Base-by-base conservation (phyloP, 1,284 basidiomycete genomes). In the Fomitopsis palustris region DNA sequence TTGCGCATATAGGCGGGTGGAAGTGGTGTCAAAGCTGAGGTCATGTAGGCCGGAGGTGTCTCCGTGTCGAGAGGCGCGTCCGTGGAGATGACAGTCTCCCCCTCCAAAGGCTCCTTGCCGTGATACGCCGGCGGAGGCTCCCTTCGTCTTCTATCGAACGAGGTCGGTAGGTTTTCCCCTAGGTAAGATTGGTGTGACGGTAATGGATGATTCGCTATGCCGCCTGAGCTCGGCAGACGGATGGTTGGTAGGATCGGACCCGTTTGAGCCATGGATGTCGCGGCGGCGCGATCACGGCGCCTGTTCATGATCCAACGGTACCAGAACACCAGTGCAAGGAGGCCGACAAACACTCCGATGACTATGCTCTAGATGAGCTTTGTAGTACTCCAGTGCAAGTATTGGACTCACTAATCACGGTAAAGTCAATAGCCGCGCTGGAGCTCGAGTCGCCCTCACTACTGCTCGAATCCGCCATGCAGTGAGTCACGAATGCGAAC, bases 271-370 rank as follows among this genome's bases (percentile, higher is more conserved):
- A 27, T 47, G 8, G 25, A 0, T 7, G 61, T 49, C 1, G 39
- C 25, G 8, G 53, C 54, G 2, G 60, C 56, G 57, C 61, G 53
- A 31, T 62, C 58, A 19, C 65, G 62, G n/a, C 60, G 62, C 25
- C 45, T 47, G 16, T 7, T 17, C 45, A 29, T 14, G 10, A 29
- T 3, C 45, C 45, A 47, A 1, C 45, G 45, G 17, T 4, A 47
- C 25, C 45, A 27, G 17, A 47, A 4, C 4, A 47, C 45, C 21
- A 47, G 12, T 14, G 14, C 2, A 29, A 47, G 25, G 17, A 47
- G 7, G 25, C 25, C 10, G 25, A 27, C 45, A 16, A 27, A 47
- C 16, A 29, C 17, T 3, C 14, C 45, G 12, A 47, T 23, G 21
- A 47, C 45, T 47, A n/a, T 42, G 14, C 10, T 12, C 7, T 2